Base-by-base conservation (phyloP, 164 flowering plant genomes). In the Macadamia integrifolia region DNA sequence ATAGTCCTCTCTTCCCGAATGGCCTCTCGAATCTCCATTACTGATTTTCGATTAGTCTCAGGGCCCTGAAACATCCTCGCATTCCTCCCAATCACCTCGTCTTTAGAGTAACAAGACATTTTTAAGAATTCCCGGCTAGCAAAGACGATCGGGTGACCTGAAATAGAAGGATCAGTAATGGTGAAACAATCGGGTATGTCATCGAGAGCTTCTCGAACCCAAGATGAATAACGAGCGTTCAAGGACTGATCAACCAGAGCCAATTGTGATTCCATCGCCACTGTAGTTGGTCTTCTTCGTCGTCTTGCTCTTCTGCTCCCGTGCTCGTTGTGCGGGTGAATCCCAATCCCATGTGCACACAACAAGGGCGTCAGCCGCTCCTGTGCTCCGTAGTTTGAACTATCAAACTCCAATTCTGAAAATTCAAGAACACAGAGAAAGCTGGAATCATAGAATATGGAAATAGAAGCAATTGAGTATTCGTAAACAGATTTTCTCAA, bases 101-200 rank as follows among this genome's bases (percentile, higher is more conserved):
- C 84, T 50, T 23, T 78, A 1, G 84, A 72, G 70, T 88, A 93
- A 44, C 97, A 96, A 28, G 83, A 81, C 94, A 88, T 84, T 74
- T 89, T 87, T 80, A 91, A 64, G 78, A 89, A 93, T 18, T 96
- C 97, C 0, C 69, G 61, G 77, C 96, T 91, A 0, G 91, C 97
- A 62, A 84, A 93, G 18, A 91, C 94, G 52, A 93, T 89, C 1
- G 98, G 98, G 76, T 93, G 96, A 12, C 97, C 98, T 1, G 85
- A 75, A 66, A 91, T 78, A 40, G 71, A 71, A n/a, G 98, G 98
- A 72, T 93, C 98, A 17, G 96, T 89, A 62, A 93, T 89, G 2
- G 87, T 83, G 79, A 93, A 93, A 62, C 73, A 84, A 56, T 89
- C 88, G 0, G 82, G 76, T 57, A 93, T 62, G 49, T 84, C 96